Base-by-base conservation (phyloP, 176 grass and related monocot genomes). In the Panicum miliaceum region DNA sequence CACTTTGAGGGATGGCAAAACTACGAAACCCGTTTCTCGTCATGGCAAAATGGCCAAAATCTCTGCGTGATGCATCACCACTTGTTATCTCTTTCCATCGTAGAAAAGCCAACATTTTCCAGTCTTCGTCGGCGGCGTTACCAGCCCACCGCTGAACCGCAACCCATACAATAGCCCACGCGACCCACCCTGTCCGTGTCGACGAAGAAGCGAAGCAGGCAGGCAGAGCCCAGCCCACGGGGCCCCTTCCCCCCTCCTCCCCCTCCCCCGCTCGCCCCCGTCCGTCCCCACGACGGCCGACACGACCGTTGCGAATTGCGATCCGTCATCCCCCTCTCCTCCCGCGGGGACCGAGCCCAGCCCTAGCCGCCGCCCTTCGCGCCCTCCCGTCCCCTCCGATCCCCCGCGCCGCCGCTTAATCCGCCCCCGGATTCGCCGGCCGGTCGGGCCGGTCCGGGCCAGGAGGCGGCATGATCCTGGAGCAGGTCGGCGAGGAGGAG, bases 401-500 rank as follows among this genome's bases (percentile, higher is more conserved):
- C 57, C 26, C 57, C 57, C 7, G 57, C 57, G 22, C 56, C 56
- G 57, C 57, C 57, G 57, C 57, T 10, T 9, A 59, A 59, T 25
- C 56, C 56, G 56, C 22, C 56, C 8, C 3, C 52, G 19, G 52
- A 8, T 2, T 22, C 52, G 52, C 15, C 4, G 7, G 51, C 51
- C 51, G 51, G 52, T 7, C 15, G 54, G 54, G 52, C 1, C 52
- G 52, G 56, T 20, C 22, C 54, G 20, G 54, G 3, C 56, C 20
- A 4, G 23, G 23, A 25, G 43, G 23, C 23, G 84, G 40, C 12
- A 84, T 90, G 75, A 87, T 90, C 70, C 53, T 90, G 26, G 47
- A 81, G 85, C 78, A 56, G 45, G 42, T 76, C 26, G 69, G 29
- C 45, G 70, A 87, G 7, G 58, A 53, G 53, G 29, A 0, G 71